Conservation (phyloP, 192 early-diverging fungal genomes). For the Coemansia furcata region DNA sequence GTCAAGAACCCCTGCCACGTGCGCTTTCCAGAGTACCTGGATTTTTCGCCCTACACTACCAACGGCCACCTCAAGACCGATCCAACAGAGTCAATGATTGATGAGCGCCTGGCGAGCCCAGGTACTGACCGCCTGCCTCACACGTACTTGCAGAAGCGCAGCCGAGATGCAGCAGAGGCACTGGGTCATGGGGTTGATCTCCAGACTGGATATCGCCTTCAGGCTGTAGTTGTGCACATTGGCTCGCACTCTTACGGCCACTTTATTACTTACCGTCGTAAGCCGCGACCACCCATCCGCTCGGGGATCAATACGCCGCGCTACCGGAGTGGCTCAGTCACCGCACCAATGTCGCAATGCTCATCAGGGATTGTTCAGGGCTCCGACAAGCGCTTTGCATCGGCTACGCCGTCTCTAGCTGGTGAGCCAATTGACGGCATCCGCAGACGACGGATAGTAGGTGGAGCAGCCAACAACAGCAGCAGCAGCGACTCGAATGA, state of each 20-base stretch:
- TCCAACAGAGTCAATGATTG: slow-evolving; percentile 58
- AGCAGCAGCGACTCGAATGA: slow-evolving; percentile 23
- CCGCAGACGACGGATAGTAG: slow-evolving; percentile 41
- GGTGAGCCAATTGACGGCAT: slow-evolving; percentile 21
- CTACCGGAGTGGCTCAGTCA: slow-evolving; percentile 31
- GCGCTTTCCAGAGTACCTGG: slow-evolving; percentile 75
- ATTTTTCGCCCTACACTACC: slow-evolving; percentile 70
- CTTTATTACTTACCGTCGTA: slow-evolving; percentile 87
- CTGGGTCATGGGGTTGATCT: slow-evolving; percentile 25
- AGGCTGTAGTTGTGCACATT: slow-evolving; percentile 85
- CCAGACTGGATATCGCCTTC: slow-evolving; percentile 67
- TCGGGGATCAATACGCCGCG: slow-evolving; percentile 50
- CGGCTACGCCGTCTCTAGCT: slow-evolving; percentile 11
- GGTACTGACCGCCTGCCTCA: background rate
- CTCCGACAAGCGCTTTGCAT: slow-evolving; percentile 24
- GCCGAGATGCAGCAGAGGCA: slow-evolving; percentile 36
- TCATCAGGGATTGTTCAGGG: background rate
- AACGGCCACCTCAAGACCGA: slow-evolving; percentile 55
- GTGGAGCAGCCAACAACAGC: slow-evolving; percentile 15
- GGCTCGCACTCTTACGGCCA: slow-evolving; percentile 91
- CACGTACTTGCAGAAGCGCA: slow-evolving; percentile 13
- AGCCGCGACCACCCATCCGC: slow-evolving; percentile 32
- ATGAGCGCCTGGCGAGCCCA: slow-evolving; percentile 3
- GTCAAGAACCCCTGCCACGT: slow-evolving; percentile 84
- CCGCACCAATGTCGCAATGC: background rate